Evolutionary conservation across 345 rosid genomes (phyloP).

Genomic region (Syzygium jambos): DNA sequence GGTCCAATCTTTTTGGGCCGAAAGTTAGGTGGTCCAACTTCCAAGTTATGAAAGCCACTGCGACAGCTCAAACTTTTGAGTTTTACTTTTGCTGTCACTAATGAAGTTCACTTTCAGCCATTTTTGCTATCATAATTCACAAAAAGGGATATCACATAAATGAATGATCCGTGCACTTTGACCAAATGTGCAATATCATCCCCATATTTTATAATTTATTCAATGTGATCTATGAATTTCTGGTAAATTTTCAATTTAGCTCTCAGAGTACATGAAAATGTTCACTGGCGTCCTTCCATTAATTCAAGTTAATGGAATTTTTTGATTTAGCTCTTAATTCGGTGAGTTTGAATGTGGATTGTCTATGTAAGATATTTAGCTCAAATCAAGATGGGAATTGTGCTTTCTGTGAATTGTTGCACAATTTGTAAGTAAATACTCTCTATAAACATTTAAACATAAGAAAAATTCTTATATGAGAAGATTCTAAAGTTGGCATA

Average conservation of each 20-base stretch:
- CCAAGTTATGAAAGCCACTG: background rate
- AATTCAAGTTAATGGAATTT: background rate
- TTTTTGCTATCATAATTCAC: background rate
- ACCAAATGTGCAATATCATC: background rate
- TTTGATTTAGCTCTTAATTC: background rate
- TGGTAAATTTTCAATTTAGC: background rate
- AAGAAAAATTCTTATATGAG: background rate
- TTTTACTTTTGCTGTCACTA: background rate
- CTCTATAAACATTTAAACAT: too few species aligned
- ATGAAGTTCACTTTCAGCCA: background rate
- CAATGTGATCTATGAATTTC: accelerated
- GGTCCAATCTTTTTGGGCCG: background rate
- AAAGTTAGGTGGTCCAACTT: background rate
- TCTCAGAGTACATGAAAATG: background rate
- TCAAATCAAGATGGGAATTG: background rate
- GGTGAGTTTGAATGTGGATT: background rate
- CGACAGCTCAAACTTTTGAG: background rate
- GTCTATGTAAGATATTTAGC: background rate
- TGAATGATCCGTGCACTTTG: accelerated
- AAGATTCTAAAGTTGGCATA: background rate
- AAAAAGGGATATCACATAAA: background rate
- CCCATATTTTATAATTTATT: background rate
- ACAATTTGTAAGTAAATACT: background rate
- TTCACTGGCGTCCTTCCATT: background rate
- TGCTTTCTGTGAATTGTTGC: background rate